These are phyloP conservation scores for Cucurbita ficifolia DNA, from an alignment of 306 rosid species.

Conservation along the genomic window DNA sequence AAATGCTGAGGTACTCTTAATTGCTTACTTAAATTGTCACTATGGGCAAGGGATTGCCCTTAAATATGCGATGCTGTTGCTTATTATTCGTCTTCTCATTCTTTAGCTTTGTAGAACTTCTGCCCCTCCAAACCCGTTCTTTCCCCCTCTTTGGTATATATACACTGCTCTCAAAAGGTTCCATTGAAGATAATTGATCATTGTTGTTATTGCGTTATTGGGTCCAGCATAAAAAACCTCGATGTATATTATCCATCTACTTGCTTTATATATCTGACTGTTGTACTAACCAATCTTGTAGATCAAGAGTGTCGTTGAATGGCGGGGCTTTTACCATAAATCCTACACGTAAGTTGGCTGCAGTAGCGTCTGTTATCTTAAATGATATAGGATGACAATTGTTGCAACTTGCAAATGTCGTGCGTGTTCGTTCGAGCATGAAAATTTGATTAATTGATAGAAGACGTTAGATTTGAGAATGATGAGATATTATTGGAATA, in stretches of 20 bases:
- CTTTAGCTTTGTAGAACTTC: neutral
- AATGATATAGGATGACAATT: neutral
- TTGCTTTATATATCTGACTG: neutral
- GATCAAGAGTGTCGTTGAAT: constrained; percentile 86
- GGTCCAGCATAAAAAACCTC: neutral
- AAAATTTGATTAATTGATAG: neutral
- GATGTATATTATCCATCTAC: neutral
- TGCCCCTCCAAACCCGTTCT: neutral
- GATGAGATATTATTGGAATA: neutral
- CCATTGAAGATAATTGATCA: too few relatives aligned
- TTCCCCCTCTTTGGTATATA: neutral
- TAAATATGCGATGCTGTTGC: neutral
- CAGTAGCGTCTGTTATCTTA: neutral
- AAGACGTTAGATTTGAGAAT: neutral
- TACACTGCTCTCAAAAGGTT: too few relatives aligned
- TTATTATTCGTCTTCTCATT: neutral
- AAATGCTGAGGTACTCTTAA: constrained; percentile 49
- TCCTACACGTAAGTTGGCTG: constrained; percentile 54
- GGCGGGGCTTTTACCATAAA: constrained; percentile 76
- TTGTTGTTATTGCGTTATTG: too few relatives aligned
- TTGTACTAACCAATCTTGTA: constrained; percentile 16
- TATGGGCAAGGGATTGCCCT: neutral
- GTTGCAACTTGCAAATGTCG: neutral
- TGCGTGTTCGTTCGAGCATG: neutral
- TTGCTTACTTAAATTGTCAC: neutral